Base-by-base conservation (phyloP, 1,284 basidiomycete genomes). In the Hortiboletus rubellus region DNA sequence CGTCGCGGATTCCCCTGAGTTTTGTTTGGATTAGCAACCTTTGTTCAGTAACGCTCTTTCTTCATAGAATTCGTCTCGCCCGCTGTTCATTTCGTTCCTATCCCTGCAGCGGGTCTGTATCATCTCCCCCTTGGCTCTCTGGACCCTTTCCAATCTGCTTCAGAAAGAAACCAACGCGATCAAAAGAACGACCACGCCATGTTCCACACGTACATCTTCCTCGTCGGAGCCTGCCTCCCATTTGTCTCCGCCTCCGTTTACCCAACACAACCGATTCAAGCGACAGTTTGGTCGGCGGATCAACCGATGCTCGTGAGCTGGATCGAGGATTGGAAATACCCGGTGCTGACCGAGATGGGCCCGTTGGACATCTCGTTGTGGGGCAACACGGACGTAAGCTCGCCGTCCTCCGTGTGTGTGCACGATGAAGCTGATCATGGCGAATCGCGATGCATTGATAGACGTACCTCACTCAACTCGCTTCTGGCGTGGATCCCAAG, bases 261-360 rank as follows among this genome's bases (percentile, higher is more conserved):
- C 60, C 77, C 79, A 1, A 83, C 77, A 2, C 66, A 72, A n/a
- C 83, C 83, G 17, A 55, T 79, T n/a, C 68, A 76, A 37, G 71
- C 65, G 42, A 80, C 82, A 0, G 71, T 77, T 1, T 78, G 77
- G 63, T 63, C 63, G 33, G 75, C 77, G 44, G 82, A 80, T 17
- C 64, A 71, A 41, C 66, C 73, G 11, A 72, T 71, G 38, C 54
- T 63, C 5, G 65, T 84, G 5, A 74, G 66, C 7, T 85, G 83
- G 84, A 69, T 72, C 31, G 81, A 85, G 42, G 78, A 82, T 46
- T 68, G 70, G 9, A 63, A 57, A 2, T 59, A 59, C 15, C 83
- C 82, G 0, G 55, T 61, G n/a, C 59, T 84, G 6, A 52, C 50
- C 31, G 63, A 73, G 9, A 75, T 82, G 66, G 78, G 77, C 0